Evolutionary conservation across 257 asterid species (phyloP).

Genomic region (Capsicum rhomboideum): DNA sequence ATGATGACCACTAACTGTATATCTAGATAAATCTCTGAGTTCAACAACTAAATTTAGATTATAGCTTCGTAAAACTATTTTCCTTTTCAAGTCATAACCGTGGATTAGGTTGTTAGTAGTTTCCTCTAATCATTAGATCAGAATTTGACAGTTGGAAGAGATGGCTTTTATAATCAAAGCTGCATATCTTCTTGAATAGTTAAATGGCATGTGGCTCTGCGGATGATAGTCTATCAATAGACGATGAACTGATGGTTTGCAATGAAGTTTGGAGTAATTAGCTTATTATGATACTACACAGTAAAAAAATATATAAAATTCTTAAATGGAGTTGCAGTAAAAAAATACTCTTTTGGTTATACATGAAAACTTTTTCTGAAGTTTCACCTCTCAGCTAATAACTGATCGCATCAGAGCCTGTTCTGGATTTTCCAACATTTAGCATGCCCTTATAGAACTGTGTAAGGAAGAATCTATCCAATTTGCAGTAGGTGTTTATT

Average conservation of each 20-base stretch:
- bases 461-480: too few relatives aligned
- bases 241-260: not conserved
- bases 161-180: not conserved
- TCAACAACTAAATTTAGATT: not conserved
- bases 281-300: too few relatives aligned
- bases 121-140: not conserved
- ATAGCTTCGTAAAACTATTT: not conserved
- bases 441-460: too few relatives aligned
- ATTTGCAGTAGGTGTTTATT: too few relatives aligned
- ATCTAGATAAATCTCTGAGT: not conserved
- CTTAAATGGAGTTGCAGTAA: too few relatives aligned
- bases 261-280: too few relatives aligned
- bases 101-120: not conserved
- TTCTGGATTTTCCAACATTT: too few relatives aligned
- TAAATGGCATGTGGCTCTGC: not conserved
- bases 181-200: not conserved
- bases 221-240: not conserved
- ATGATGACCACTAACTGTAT: not conserved
- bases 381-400: too few relatives aligned
- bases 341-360: too few relatives aligned
- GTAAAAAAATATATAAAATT: too few relatives aligned
- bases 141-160: not conserved
- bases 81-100: not conserved
- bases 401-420: too few relatives aligned
- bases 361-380: too few relatives aligned